Evolutionary conservation across 1,284 basidiomycete species (phyloP).

Genomic region (Naganishia sp.): DNA sequence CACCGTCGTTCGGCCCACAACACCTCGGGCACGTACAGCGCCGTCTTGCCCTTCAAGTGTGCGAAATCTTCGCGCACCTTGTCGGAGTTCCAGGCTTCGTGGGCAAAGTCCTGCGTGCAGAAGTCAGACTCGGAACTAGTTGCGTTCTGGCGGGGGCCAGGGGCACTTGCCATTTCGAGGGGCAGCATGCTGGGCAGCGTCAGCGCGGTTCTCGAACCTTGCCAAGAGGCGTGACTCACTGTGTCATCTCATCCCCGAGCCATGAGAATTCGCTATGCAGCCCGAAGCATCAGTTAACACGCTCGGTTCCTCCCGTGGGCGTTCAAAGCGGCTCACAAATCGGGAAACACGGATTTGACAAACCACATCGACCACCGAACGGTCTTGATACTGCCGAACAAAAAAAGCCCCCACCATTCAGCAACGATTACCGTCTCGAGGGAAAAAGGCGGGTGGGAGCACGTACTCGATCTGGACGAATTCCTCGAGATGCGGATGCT

Average conservation of each 20-base stretch:
- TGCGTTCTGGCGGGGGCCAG: background rate
- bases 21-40: slow-evolving; percentile 88
- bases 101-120: slow-evolving; percentile 54
- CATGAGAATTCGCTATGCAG: slow-evolving; percentile 92
- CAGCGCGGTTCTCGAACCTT: background rate
- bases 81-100: slow-evolving; percentile 84
- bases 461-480: slow-evolving; percentile 82
- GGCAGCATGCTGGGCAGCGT: slow-evolving; percentile 65
- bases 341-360: slow-evolving; percentile 77
- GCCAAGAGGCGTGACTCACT: slow-evolving; percentile 42
- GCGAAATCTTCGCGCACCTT: slow-evolving; percentile 73
- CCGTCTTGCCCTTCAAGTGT: slow-evolving; percentile 63
- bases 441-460: background rate
- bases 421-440: background rate
- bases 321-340: slow-evolving; percentile 39
- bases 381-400: slow-evolving; percentile 48
- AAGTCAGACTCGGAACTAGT: background rate
- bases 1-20: slow-evolving; percentile 80
- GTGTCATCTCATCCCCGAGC: slow-evolving; percentile 89
- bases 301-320: too few relatives aligned
- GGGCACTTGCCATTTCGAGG: slow-evolving; percentile 72
- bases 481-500: slow-evolving; percentile 92
- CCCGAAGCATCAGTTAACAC: background rate
- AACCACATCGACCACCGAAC: slow-evolving; percentile 63
- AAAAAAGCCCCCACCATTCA: background rate